Evolutionary conservation across 192 early-diverging fungal genomes (phyloP), one percentile per base, ranked within the genome.

Genomic region (Rhizophagus sp.): DNA sequence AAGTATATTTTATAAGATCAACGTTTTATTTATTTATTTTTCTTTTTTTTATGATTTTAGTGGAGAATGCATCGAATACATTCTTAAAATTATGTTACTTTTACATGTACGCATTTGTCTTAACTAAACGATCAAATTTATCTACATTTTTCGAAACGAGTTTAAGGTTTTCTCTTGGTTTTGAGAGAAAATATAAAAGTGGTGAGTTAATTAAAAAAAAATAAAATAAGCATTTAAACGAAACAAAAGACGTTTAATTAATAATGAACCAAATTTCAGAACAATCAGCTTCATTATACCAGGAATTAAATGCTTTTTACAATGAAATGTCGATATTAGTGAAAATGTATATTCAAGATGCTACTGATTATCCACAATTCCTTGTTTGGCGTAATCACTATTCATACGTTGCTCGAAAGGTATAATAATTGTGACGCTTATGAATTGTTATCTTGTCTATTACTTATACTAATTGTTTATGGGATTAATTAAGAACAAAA

Each of bases 341-440:
- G 2, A 15, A 80, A 5, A 80, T 70, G 1, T 41, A 80, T 52
- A 24, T 33, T 11, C 9, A 81, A 12, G 62, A 83, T 57, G 64
- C 83, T 25, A 15, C 47, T 3, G 73, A 83, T 33, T 68, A 74
- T 44, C 68, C 63, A 11, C 73, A 79, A 9, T 87, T 82, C 27
- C 78, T 84, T 41, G 74, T 82, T 13, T 80, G 85, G 73, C 79
- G 76, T 64, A 82, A 84, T 41, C 86, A 88, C n/a, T 79, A 84
- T 57, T 75, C 83, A 0, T 84, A 83, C 61, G 63, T 85, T 52
- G 70, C 86, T 2, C 50, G 73, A 50, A 90, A 90, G 85, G 88
- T 87, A 88, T 57, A 36, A 52, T 57, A 7, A 41, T 41, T 41
- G 39, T 41, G 39, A 0, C 5, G 6, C 6, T 57, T 22, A 57